Evolutionary conservation across 2,329 filamentous ascomycete genomes (phyloP).

Genomic region (Claviceps lovelessii): DNA sequence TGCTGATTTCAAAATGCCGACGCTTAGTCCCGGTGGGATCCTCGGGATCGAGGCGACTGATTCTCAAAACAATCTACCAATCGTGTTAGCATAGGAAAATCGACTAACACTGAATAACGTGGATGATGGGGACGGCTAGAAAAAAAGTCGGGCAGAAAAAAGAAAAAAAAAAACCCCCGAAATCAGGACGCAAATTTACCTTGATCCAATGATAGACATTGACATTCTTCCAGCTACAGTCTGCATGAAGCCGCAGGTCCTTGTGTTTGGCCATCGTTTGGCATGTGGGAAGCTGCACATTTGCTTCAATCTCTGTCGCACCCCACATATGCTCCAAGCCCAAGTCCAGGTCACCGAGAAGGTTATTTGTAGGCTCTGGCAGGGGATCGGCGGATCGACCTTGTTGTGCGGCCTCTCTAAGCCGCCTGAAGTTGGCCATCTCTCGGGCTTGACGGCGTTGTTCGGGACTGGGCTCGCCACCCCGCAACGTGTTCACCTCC

Average conservation of each 20-base stretch:
- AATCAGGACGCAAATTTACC: conserved; percentile 30
- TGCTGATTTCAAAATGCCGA: conserved; percentile 88
- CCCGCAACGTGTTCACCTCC: conserved; percentile 60
- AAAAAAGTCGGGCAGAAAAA: background rate
- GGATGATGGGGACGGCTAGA: background rate
- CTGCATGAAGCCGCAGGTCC: conserved; percentile 57
- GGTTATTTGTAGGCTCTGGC: conserved; percentile 47
- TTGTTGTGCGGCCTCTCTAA: conserved; percentile 34
- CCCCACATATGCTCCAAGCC: conserved; percentile 61
- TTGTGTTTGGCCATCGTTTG: conserved; percentile 67
- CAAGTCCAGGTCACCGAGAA: conserved; percentile 66
- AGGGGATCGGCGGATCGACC: conserved; percentile 26
- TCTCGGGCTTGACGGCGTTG: conserved; percentile 34
- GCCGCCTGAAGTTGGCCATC: conserved; percentile 34
- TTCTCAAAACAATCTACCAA: conserved; percentile 70
- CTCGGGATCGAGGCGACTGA: conserved; percentile 68
- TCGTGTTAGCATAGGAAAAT: background rate
- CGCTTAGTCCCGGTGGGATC: conserved; percentile 59
- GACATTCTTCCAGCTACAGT: conserved; percentile 87
- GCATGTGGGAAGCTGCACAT: conserved; percentile 80
- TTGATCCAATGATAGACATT: conserved; percentile 96
- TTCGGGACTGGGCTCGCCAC: conserved; percentile 54
- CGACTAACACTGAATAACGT: too few species aligned
- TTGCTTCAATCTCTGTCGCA: conserved; percentile 88
- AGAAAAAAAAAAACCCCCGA: background rate